Evolutionary conservation across 768 basidiomycete species (phyloP), one percentile per base, ranked within the genome.

Genomic region (Lentinula detonsa): DNA sequence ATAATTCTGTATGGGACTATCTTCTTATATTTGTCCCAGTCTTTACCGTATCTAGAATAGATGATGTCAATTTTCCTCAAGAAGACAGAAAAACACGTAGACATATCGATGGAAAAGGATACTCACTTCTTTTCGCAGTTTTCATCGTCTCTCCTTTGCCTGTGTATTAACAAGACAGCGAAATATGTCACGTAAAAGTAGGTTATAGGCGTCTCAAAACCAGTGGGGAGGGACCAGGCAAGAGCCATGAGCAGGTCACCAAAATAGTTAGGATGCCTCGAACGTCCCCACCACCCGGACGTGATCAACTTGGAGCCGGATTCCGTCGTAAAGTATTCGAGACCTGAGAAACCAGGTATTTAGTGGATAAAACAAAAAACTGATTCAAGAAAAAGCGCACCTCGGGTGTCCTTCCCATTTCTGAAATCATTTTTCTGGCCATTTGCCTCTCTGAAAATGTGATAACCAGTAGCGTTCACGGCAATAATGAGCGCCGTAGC

Each of bases 251-350:
- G 72, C 65, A 94, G 79, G 68, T 95, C 94, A 21, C 91, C 91
- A 48, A 93, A 69, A 73, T 95, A 95, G 67, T 95, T 95, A 1
- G 97, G 97, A 73, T 99, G 97, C 43, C 92, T 83, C 0, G 91
- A 95, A 54, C 82, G 74, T 8, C 95, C 96, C 97, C 97, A 99
- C 97, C 97, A 98, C 6, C 97, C 97, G 4, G 91, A 92, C 33
- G 87, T 96, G 31, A 99, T 81, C 37, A 99, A 80, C 72, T 93
- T 97, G 2, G 92, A 88, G 13, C 97, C 97, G 16, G 85, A 83
- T 64, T 86, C 82, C 1, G 97, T 98, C 45, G 84, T 79, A 71
- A 98, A 84, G 68, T 75, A 95, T 63, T 81, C 74, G 18, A 96
- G 77, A 69, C 91, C 95, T 96, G 65, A 15, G 8, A 43, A 18